phyloP scores from a whole-genome alignment of 192 early-diverging fungal genomes.

The Spinellus fusiger region DNA sequence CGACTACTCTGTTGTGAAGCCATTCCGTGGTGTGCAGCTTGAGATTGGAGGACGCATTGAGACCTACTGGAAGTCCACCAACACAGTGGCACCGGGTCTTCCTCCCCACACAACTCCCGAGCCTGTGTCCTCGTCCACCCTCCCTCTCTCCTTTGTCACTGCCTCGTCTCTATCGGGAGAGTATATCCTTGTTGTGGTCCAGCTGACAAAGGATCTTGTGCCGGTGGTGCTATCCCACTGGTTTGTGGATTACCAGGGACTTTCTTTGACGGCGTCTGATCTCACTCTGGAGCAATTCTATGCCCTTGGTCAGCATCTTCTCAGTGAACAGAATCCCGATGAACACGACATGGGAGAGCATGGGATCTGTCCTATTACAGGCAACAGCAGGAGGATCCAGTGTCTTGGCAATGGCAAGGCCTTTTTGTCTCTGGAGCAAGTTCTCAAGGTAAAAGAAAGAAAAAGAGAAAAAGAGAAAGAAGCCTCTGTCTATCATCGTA shows the following conservation, averaged over 20 bases:
- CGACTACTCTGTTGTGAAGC: constrained; percentile 74
- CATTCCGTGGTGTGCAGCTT: constrained; percentile 82
- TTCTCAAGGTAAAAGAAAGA: constrained; percentile 58
- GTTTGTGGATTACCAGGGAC: constrained; percentile 53
- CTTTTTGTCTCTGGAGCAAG: constrained; percentile 62
- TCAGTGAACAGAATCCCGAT: constrained; percentile 12
- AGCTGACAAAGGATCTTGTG: constrained; percentile 80
- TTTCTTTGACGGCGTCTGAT: constrained; percentile 49
- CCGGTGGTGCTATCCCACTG: constrained; percentile 83
- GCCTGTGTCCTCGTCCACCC: constrained; percentile 15
- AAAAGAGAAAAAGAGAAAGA: background rate
- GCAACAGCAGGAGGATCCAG: constrained; percentile 23
- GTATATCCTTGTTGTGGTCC: constrained; percentile 85
- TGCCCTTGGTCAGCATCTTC: constrained; percentile 29
- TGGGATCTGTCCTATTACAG: constrained; percentile 20
- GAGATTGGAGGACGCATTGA: constrained; percentile 95
- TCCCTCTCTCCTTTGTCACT: constrained; percentile 66
- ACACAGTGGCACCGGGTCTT: constrained; percentile 42
- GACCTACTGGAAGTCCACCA: constrained; percentile 99
- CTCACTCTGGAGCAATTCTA: constrained; percentile 47
- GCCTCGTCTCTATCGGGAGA: constrained; percentile 88
- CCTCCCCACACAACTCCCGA: constrained; percentile 19
- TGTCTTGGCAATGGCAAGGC: constrained; percentile 23
- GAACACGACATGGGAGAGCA: constrained; percentile 26
- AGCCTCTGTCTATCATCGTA: background rate